Evolutionary conservation across 192 early-diverging fungal genomes (phyloP), one percentile per base, ranked within the genome.

Genomic region (Geranomyces variabilis): DNA sequence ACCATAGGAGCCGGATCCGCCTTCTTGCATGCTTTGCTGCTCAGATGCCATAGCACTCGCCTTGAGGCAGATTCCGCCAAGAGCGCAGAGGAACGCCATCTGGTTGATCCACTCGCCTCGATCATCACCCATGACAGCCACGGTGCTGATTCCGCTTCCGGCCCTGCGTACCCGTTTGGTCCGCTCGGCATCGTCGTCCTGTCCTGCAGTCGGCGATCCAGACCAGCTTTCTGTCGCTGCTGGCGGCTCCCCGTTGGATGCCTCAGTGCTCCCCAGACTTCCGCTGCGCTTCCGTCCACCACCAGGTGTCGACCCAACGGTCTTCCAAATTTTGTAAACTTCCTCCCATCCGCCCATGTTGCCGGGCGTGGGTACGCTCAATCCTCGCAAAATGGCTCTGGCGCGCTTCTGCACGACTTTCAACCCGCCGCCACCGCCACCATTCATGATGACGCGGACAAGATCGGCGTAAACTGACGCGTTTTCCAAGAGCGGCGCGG

Each of bases 261-360:
- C 19, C 15, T 21, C 63, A 13, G 34, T 64, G 43, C 29, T 64
- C 17, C 63, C 63, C n/a, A 74, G 12, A 36, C 47, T 66, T 19
- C 73, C 44, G 61, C 59, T 46, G 22, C 63, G 49, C 26, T 29
- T 48, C 48, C 66, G 13, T 8, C 64, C 57, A 33, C 29, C 17
- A 7, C 21, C 17, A 21, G 71, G 56, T 24, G 9, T 34, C 0
- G 43, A 28, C 6, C 57, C 68, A 1, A 9, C 14, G 13, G 13
- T 76, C 67, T 85, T 87, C 93, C 93, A 95, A 21, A 89, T 76
- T 45, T 84, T 83, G 62, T 86, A 94, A 0, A 91, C 81, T 67
- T 95, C 93, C 71, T 93, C 91, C 90, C 91, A 94, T 2, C 92
- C 93, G 8, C 85, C 88, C 59, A 93, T 72, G 64, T 90, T 92